Evolutionary conservation across 805 yeast species (phyloP).

Genomic region (Metschnikowia sp.): DNA sequence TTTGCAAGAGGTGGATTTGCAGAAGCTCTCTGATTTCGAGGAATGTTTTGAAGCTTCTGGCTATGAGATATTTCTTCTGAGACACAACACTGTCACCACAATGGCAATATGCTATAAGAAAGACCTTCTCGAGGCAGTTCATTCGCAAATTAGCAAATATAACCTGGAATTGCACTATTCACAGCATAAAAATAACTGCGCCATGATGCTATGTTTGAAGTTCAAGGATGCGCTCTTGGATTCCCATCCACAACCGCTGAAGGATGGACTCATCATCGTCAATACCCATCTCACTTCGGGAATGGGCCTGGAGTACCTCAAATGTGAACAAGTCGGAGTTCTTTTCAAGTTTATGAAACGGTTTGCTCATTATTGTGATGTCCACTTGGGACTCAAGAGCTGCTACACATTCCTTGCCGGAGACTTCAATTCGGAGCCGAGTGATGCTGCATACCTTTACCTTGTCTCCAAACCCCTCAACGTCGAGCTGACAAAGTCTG

Average conservation of each 20-base stretch:
- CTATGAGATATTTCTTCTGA: background rate
- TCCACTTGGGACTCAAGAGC: background rate
- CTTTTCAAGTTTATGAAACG: no score
- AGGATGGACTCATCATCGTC: background rate
- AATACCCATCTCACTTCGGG: background rate
- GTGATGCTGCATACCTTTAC: background rate
- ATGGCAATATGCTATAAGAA: constrained; percentile 6
- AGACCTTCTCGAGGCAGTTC: background rate
- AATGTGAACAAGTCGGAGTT: no score
- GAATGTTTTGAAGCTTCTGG: background rate
- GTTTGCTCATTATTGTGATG: no score
- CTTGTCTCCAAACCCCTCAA: constrained; percentile 1
- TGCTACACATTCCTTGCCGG: constrained; percentile 3
- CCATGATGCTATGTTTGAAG: background rate
- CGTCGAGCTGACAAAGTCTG: constrained; percentile 5
- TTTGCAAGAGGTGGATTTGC: constrained; percentile 1
- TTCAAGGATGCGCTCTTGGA: background rate
- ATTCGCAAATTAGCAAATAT: background rate
- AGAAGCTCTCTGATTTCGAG: background rate
- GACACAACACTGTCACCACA: background rate
- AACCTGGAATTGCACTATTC: background rate
- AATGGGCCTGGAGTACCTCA: no score
- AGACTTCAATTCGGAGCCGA: constrained; percentile 1
- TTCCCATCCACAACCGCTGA: background rate
- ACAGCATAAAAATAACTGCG: background rate